Conservation (phyloP, 129 eudicot species). For the Apium graveolens region DNA sequence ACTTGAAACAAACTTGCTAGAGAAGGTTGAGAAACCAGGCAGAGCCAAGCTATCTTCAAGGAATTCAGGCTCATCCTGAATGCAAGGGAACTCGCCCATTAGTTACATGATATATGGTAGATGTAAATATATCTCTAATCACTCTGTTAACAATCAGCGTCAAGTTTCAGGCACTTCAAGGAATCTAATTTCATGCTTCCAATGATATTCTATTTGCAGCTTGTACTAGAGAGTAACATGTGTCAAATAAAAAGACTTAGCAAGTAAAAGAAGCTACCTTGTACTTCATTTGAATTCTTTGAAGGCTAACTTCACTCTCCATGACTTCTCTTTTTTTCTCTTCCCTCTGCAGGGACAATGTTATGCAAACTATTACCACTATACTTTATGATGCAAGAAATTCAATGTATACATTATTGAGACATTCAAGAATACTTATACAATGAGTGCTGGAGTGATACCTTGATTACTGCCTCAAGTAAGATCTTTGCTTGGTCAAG, state of each 20-base stretch:
- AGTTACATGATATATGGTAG: not conserved
- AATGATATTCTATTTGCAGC: not conserved
- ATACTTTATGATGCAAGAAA: slow-evolving; percentile 10
- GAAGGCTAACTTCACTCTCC: slow-evolving; percentile 80
- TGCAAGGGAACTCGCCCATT: not conserved
- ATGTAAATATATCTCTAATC: not conserved
- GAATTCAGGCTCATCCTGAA: slow-evolving; percentile 79
- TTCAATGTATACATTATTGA: not conserved
- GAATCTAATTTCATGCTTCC: not conserved
- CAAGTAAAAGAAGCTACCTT: slow-evolving; percentile 35
- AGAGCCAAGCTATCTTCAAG: slow-evolving; percentile 76
- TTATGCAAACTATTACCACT: not conserved
- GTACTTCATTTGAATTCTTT: slow-evolving; percentile 73
- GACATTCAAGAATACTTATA: not conserved
- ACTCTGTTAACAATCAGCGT: not conserved
- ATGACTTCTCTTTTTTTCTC: slow-evolving; percentile 92
- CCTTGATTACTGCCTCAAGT: slow-evolving; percentile 81
- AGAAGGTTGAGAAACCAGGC: slow-evolving; percentile 59
- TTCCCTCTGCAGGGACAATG: slow-evolving; percentile 51
- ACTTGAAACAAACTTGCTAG: slow-evolving; percentile 56
- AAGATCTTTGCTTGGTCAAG: slow-evolving; percentile 91
- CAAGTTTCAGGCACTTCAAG: not conserved
- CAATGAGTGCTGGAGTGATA: slow-evolving; percentile 10
- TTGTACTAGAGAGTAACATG: not conserved
- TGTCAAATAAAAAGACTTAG: not conserved